Conservation (phyloP, 2,329 filamentous ascomycete species). For the Penicillium psychrosexuale region DNA sequence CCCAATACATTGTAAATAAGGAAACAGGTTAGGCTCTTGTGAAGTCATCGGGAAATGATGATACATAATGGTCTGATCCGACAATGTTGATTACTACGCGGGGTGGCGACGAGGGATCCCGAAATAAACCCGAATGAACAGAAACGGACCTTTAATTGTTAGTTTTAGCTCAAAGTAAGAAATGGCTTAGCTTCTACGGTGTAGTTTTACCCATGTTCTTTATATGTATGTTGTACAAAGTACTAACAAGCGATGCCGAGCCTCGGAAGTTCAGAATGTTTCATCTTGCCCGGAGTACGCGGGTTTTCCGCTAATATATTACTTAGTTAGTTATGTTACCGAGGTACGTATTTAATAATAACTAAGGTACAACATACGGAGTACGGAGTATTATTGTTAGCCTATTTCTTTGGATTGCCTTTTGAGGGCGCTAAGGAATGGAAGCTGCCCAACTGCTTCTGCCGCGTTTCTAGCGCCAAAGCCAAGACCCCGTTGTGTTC, state of each 20-base stretch:
- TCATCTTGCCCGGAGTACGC: not conserved
- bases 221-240: not conserved
- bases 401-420: not conserved
- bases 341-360: not conserved
- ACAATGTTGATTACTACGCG: not conserved
- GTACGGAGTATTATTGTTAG: not conserved
- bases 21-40: not conserved
- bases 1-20: not conserved
- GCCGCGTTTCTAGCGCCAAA: conserved; percentile 32
- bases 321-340: not conserved
- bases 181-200: not conserved
- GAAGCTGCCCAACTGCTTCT: conserved; percentile 26
- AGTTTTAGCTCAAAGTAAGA: not conserved
- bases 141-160: not conserved
- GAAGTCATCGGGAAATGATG: not conserved
- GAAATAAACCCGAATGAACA: not conserved
- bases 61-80: not conserved
- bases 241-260: not conserved
- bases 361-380: too few species aligned
- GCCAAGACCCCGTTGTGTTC: conserved; percentile 26
- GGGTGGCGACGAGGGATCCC: not conserved
- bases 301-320: not conserved
- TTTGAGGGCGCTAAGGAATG: not conserved
- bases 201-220: not conserved
- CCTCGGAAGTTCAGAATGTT: not conserved